Conservation (phyloP, 2,329 filamentous ascomycete species). For the Microdochium paspali region DNA sequence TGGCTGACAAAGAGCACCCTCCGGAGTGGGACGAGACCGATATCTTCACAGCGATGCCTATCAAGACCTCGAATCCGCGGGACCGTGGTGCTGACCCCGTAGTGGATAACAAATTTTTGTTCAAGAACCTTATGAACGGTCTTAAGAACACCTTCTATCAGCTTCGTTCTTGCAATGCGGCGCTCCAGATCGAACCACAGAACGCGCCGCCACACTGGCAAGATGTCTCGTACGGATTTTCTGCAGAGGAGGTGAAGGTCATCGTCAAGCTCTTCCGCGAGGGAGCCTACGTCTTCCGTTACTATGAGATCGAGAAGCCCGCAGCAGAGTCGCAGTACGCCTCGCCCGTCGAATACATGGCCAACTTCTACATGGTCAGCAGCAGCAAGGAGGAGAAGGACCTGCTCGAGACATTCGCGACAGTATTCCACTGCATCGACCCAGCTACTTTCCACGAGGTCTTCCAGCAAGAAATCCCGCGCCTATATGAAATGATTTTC, state of each 20-base stretch:
- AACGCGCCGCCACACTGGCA: conserved; percentile 86
- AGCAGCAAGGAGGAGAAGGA: conserved; percentile 97
- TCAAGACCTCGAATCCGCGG: conserved; percentile 86
- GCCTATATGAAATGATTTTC: conserved; percentile 95
- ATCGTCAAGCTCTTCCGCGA: conserved; percentile 97
- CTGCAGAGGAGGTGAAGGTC: conserved; percentile 91
- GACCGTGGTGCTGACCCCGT: conserved; percentile 87
- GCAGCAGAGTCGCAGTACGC: conserved; percentile 62
- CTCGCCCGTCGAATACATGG: conserved; percentile 84
- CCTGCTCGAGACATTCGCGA: conserved; percentile 91
- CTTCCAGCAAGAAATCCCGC: conserved; percentile 93
- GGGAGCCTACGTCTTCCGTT: conserved; percentile 90
- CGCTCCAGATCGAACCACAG: conserved; percentile 59
- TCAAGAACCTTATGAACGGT: conserved; percentile 92
- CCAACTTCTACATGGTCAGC: conserved; percentile 89
- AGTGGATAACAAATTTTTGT: conserved; percentile 93
- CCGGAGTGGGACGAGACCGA: conserved; percentile 98
- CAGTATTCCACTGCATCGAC: conserved; percentile 96
- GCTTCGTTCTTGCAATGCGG: conserved; percentile 78
- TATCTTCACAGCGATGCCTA: conserved; percentile 92
- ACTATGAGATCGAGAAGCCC: conserved; percentile 85
- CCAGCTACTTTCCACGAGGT: conserved; percentile 98
- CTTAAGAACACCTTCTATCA: conserved; percentile 96
- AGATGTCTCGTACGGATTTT: conserved; percentile 93
- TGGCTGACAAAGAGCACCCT: conserved; percentile 69